Evolutionary conservation across 495 filamentous ascomycete species (phyloP).

Genomic region (Astrothelium subdiscretum): DNA sequence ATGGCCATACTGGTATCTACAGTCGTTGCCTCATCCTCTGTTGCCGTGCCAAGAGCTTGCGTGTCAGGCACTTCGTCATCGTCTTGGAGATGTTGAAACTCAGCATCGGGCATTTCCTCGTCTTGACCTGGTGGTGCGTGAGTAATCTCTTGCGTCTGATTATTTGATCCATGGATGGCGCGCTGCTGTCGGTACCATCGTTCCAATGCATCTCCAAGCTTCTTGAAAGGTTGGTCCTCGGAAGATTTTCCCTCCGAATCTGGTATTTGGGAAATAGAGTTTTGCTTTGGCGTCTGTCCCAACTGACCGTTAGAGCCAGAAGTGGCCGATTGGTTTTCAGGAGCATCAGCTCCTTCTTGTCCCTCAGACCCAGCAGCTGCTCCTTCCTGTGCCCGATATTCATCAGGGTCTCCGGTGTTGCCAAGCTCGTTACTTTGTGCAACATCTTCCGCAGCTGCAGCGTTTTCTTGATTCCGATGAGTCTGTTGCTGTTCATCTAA

Average conservation of each 20-base stretch:
- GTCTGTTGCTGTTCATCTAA: background rate
- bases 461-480: conserved; percentile 14
- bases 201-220: conserved; percentile 86
- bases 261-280: background rate
- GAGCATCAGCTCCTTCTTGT: background rate
- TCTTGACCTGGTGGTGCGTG: conserved; percentile 31
- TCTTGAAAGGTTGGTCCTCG: conserved; percentile 61
- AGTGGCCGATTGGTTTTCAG: conserved; percentile 11
- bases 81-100: conserved; percentile 84
- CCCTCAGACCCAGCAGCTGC: background rate
- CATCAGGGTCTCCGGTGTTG: background rate
- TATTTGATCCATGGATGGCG: conserved; percentile 59
- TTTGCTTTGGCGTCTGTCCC: background rate
- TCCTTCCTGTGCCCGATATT: background rate
- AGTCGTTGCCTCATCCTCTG: conserved; percentile 69
- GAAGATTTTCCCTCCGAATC: conserved; percentile 16
- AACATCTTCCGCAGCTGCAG: conserved; percentile 14
- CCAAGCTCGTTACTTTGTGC: conserved; percentile 10
- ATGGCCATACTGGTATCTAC: conserved; percentile 72
- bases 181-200: conserved; percentile 77
- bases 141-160: conserved; percentile 47
- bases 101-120: conserved; percentile 54
- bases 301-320: background rate
- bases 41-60: conserved; percentile 83
- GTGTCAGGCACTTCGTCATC: conserved; percentile 68